Evolutionary conservation across 306 rosid genomes (phyloP).

Genomic region (Clitoria ternatea): DNA sequence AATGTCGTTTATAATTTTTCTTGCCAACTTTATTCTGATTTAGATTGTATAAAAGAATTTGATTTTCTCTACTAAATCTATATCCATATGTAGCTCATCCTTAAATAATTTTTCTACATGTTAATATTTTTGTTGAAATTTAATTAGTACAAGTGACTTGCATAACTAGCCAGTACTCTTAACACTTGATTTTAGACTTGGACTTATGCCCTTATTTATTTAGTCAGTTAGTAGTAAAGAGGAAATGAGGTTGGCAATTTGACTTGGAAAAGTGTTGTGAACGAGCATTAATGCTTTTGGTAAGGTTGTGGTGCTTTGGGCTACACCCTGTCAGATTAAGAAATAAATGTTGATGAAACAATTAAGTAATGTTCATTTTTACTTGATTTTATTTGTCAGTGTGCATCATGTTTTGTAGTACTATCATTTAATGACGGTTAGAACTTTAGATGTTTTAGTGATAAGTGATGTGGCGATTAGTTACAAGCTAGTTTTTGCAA

Average conservation of each 20-base stretch:
- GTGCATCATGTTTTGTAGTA: neutral
- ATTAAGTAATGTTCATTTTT: no score
- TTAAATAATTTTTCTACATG: neutral
- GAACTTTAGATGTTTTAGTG: neutral
- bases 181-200: neutral
- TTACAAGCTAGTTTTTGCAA: neutral
- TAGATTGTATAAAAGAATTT: conserved; percentile 1
- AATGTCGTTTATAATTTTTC: conserved; percentile 5
- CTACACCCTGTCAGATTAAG: neutral
- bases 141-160: neutral
- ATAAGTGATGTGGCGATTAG: neutral
- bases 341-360: neutral
- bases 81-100: neutral
- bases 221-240: neutral
- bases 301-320: neutral
- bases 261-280: neutral
- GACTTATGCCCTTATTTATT: neutral
- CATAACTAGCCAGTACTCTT: neutral
- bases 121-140: neutral
- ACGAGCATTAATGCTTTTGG: neutral
- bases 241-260: neutral
- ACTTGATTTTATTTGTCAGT: neutral
- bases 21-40: conserved; percentile 2
- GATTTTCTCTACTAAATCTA: conserved; percentile 4
- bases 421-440: neutral